Conservation (phyloP, 345 rosid species). For the Salix viminalis region DNA sequence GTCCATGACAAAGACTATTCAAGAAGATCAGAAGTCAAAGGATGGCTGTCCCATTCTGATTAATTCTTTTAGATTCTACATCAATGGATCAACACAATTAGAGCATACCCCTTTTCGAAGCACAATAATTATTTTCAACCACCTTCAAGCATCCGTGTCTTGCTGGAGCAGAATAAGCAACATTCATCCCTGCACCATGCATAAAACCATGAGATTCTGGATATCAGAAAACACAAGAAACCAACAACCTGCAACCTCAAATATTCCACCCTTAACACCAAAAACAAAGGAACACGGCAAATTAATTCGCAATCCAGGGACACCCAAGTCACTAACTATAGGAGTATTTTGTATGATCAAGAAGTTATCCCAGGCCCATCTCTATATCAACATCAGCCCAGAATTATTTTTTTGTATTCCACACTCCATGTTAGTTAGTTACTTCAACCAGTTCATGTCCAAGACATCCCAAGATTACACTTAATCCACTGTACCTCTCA, state of each 20-base stretch:
- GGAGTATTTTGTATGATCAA: neutral
- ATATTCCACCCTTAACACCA: neutral
- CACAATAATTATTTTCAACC: conserved; percentile 87
- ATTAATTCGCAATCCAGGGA: too few species aligned
- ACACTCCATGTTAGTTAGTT: neutral
- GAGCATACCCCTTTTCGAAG: conserved; percentile 77
- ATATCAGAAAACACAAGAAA: conserved; percentile 9
- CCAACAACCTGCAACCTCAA: neutral
- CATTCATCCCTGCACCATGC: conserved; percentile 54
- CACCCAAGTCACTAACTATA: neutral
- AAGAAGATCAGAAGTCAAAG: neutral
- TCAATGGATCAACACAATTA: neutral
- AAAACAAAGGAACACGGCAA: neutral
- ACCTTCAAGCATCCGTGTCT: conserved; percentile 80
- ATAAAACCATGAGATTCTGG: conserved; percentile 19
- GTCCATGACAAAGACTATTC: neutral
- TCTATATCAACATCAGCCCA: neutral
- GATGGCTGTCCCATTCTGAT: neutral
- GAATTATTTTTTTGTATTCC: neutral
- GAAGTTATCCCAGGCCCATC: neutral
- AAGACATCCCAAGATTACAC: neutral
- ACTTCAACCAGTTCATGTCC: neutral
- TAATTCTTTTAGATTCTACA: neutral
- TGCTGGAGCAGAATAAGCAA: conserved; percentile 75
- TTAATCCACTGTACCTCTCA: neutral